phyloP scores from a whole-genome alignment of 192 early-diverging fungal genomes.

The Podila clonocystis region DNA sequence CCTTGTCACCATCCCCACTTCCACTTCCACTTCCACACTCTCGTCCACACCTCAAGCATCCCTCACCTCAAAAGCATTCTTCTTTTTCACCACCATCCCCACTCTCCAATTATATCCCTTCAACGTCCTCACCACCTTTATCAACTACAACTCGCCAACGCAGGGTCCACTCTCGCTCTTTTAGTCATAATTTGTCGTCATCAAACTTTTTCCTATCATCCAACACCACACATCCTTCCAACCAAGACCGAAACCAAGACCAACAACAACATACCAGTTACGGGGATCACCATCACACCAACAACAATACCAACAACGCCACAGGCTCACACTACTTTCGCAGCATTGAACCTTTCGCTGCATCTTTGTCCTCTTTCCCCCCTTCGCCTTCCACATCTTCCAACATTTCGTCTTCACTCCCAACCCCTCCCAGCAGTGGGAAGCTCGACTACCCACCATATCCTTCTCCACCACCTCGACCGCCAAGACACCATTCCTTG shows the following conservation, averaged over 20 bases:
- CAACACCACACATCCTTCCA: neutral
- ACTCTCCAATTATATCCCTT: neutral
- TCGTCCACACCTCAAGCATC: neutral
- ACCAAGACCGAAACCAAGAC: neutral
- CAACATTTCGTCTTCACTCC: constrained; percentile 27
- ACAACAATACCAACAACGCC: neutral
- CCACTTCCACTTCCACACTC: neutral
- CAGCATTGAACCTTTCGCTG: neutral
- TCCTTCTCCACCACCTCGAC: constrained; percentile 8
- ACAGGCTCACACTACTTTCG: neutral
- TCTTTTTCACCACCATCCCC: neutral
- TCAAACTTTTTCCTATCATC: neutral
- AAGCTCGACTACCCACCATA: neutral
- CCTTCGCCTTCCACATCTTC: neutral
- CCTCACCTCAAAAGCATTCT: neutral
- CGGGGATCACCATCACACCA: too few species aligned
- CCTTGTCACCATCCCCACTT: neutral
- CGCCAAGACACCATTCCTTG: neutral
- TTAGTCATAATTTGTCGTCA: neutral
- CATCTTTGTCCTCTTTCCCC: neutral
- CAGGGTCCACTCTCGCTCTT: neutral
- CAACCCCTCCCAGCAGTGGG: constrained; percentile 31
- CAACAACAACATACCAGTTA: too few species aligned
- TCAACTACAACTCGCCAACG: neutral
- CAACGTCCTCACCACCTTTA: neutral